Percentiles rank a stretch among this genome's conserved stretches.
phyloP scores from a whole-genome alignment of 2,329 filamentous ascomycete genomes.

The Aspergillus phoenicis region DNA sequence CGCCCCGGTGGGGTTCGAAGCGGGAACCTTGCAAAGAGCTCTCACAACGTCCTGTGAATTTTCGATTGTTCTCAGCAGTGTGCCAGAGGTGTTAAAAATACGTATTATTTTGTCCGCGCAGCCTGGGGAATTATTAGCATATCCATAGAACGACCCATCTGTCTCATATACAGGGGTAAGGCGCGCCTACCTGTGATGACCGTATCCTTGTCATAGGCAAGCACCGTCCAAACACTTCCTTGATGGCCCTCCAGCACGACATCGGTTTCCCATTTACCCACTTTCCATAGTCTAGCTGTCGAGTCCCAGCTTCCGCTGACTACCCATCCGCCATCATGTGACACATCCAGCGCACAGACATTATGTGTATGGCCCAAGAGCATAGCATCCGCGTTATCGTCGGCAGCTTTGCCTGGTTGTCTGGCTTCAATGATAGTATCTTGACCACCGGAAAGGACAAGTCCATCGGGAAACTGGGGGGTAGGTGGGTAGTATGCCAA shows the following conservation, averaged over 20 bases:
- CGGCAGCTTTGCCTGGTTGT: constrained; percentile 65
- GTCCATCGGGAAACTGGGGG: constrained; percentile 69
- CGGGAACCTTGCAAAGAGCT: constrained; percentile 80
- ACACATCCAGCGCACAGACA: constrained; percentile 82
- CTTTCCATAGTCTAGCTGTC: constrained; percentile 80
- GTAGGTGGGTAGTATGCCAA: constrained; percentile 75
- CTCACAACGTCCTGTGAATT: constrained; percentile 82
- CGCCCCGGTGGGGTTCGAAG: constrained; percentile 75
- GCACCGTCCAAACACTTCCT: constrained; percentile 85
- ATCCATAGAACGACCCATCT: not conserved
- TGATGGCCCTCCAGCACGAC: constrained; percentile 73
- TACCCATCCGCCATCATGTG: constrained; percentile 70
- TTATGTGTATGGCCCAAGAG: constrained; percentile 86
- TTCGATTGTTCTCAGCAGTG: constrained; percentile 65
- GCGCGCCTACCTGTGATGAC: constrained; percentile 67
- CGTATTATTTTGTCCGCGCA: constrained; percentile 90
- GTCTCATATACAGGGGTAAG: not conserved
- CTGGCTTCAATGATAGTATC: constrained; percentile 92
- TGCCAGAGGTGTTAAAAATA: constrained; percentile 70
- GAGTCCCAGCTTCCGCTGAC: constrained; percentile 95
- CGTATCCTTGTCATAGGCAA: constrained; percentile 76
- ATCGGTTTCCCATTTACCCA: constrained; percentile 82
- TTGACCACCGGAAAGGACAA: constrained; percentile 84
- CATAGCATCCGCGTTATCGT: constrained; percentile 80
- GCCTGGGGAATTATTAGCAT: constrained; percentile 48